Conservation (phyloP, 768 basidiomycete genomes). For the Leccinum uliginosum region DNA sequence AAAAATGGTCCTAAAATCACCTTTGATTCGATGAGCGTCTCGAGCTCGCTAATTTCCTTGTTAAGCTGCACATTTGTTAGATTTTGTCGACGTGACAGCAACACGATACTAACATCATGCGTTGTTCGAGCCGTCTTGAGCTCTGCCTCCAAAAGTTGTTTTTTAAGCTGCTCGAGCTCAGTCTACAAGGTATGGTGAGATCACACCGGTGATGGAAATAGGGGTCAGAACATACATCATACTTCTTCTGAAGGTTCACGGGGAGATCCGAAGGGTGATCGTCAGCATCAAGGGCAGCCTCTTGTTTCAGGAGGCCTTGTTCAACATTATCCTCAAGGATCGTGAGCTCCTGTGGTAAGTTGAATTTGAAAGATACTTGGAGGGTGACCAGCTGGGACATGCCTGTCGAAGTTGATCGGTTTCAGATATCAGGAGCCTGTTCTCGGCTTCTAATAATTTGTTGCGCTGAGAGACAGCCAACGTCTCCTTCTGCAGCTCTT, state of each 20-base stretch:
- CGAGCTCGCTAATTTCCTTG: constrained; percentile 90
- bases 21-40: constrained; percentile 92
- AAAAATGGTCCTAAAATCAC: constrained; percentile 33
- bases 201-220: not conserved
- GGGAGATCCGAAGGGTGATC: constrained; percentile 12
- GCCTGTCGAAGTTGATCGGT: constrained; percentile 72
- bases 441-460: constrained; percentile 74
- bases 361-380: not conserved
- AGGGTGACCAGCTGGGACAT: not conserved
- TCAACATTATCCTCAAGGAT: constrained; percentile 75
- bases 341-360: constrained; percentile 56
- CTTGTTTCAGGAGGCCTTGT: constrained; percentile 50
- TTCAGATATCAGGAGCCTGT: constrained; percentile 54
- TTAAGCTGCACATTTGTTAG: constrained; percentile 52
- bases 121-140: constrained; percentile 68
- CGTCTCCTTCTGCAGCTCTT: constrained; percentile 84
- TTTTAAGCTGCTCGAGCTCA: constrained; percentile 67
- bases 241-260: constrained; percentile 40
- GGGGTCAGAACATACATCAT: constrained; percentile 44
- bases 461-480: constrained; percentile 54
- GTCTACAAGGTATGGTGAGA: constrained; percentile 32
- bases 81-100: not conserved
- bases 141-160: constrained; percentile 64
- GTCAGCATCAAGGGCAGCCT: constrained; percentile 33
- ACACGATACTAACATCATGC: constrained; percentile 53